Conservation (phyloP, 2,329 filamentous ascomycete species). For the Cryoendolithus antarcticus region DNA sequence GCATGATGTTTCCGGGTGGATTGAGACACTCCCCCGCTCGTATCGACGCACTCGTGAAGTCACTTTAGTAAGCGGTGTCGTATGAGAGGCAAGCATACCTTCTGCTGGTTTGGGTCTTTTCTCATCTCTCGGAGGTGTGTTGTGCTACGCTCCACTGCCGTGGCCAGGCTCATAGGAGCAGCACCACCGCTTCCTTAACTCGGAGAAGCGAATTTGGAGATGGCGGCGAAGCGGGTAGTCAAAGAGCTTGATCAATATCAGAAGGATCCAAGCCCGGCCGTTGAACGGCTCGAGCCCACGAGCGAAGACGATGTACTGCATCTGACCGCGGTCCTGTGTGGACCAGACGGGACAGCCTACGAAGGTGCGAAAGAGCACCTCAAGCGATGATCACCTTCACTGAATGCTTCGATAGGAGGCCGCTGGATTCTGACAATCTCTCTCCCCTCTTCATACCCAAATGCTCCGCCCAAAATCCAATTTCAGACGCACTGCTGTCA, state of each 20-base stretch:
- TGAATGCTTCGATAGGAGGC: constrained; percentile 39
- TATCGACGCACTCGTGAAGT: too few species aligned
- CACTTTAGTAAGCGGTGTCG: too few species aligned
- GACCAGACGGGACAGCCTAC: constrained; percentile 46
- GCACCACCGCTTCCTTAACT: too few species aligned
- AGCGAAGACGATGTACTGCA: constrained; percentile 45
- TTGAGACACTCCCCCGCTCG: too few species aligned
- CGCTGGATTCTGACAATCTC: constrained; percentile 71
- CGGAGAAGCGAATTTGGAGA: constrained; percentile 2
- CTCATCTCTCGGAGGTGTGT: too few species aligned
- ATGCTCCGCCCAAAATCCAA: constrained; percentile 59
- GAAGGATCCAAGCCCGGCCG: constrained; percentile 42
- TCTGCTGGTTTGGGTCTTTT: too few species aligned
- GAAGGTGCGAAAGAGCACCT: constrained; percentile 34
- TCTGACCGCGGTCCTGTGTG: constrained; percentile 50
- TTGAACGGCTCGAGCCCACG: constrained; percentile 44
- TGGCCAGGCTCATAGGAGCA: too few species aligned
- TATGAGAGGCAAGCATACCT: too few species aligned
- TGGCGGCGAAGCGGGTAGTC: constrained; percentile 45
- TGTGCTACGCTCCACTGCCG: too few species aligned
- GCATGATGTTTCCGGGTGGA: too few species aligned
- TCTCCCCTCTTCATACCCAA: constrained; percentile 68
- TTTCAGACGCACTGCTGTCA: constrained; percentile 82
- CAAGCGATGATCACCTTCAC: not conserved
- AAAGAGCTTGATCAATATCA: constrained; percentile 49